phyloP scores from a whole-genome alignment of 108 stramenopile genomes.

The Aureococcus anophagefferens region DNA sequence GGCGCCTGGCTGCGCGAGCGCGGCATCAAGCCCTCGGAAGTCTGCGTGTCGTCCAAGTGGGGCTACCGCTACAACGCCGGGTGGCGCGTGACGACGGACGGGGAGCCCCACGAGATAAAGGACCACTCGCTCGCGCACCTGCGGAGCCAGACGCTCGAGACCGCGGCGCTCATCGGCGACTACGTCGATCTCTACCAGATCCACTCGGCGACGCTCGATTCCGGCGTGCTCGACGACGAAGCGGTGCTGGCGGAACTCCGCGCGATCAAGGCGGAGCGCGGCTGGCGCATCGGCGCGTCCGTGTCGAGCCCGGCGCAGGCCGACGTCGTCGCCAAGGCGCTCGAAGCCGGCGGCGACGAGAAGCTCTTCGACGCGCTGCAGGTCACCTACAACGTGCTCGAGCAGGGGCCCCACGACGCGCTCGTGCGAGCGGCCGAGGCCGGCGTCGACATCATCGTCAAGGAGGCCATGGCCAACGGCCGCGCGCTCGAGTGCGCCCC shows the following conservation, averaged over 20 bases:
- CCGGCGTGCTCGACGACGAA: constrained; percentile 48
- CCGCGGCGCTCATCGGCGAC: constrained; percentile 39
- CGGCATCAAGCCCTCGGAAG: constrained; percentile 34
- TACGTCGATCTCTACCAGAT: constrained; percentile 63
- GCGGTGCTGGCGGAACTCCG: constrained; percentile 49
- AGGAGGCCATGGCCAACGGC: constrained; percentile 71
- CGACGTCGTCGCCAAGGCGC: constrained; percentile 45
- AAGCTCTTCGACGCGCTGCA: constrained; percentile 66
- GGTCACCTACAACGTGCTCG: constrained; percentile 64
- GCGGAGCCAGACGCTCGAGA: constrained; percentile 52
- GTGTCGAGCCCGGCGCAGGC: constrained; percentile 56
- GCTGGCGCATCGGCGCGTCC: constrained; percentile 60
- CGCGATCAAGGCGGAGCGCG: constrained; percentile 39
- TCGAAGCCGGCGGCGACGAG: constrained; percentile 20
- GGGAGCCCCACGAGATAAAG: constrained; percentile 64
- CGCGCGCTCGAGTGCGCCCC: constrained; percentile 31
- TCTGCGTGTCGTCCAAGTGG: constrained; percentile 60
- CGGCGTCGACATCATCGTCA: constrained; percentile 65
- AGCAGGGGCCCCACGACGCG: constrained; percentile 46
- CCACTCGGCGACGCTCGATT: constrained; percentile 69
- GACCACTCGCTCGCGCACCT: constrained; percentile 60
- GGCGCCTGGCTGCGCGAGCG: constrained; percentile 52
- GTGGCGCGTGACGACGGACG: constrained; percentile 7
- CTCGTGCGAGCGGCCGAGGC: constrained; percentile 45
- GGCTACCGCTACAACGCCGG: constrained; percentile 34